Conservation (phyloP, 1,284 basidiomycete genomes). For the Exsudoporus floridanus region DNA sequence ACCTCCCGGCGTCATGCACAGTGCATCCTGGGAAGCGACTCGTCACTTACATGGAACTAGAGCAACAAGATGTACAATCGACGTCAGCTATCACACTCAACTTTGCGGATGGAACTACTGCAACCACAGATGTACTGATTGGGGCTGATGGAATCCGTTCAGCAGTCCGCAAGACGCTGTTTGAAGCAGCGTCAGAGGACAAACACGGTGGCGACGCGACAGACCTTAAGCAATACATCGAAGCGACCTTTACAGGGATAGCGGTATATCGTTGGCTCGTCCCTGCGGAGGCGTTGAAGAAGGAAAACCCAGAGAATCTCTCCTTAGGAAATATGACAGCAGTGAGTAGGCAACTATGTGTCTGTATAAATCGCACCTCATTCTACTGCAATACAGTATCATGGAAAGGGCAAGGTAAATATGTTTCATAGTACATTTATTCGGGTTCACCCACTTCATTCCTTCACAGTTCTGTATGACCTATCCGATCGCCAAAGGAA, state of each 20-base stretch:
- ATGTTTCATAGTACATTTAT: neutral
- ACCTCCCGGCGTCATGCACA: slow-evolving; percentile 20
- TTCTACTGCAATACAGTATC: slow-evolving; percentile 1
- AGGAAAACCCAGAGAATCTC: slow-evolving; percentile 2
- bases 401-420: slow-evolving; percentile 14
- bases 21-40: slow-evolving; percentile 22
- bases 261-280: slow-evolving; percentile 17
- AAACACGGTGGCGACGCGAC: neutral
- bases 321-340: slow-evolving; percentile 1
- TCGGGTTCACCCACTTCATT: neutral
- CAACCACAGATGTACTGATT: slow-evolving; percentile 20
- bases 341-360: slow-evolving; percentile 5
- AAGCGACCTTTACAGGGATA: slow-evolving; percentile 21
- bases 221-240: slow-evolving; percentile 12
- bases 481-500: slow-evolving; percentile 45
- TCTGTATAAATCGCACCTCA: neutral
- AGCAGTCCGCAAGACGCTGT: slow-evolving; percentile 19
- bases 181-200: slow-evolving; percentile 11
- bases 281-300: slow-evolving; percentile 9
- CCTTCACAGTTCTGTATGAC: slow-evolving; percentile 39
- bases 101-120: slow-evolving; percentile 20
- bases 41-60: slow-evolving; percentile 8
- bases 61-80: neutral
- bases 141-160: slow-evolving; percentile 25
- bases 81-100: slow-evolving; percentile 5